These are phyloP conservation scores for Cryptococcus sp. DNA, from an alignment of 1,284 basidiomycete genomes.

Conservation along the genomic window DNA sequence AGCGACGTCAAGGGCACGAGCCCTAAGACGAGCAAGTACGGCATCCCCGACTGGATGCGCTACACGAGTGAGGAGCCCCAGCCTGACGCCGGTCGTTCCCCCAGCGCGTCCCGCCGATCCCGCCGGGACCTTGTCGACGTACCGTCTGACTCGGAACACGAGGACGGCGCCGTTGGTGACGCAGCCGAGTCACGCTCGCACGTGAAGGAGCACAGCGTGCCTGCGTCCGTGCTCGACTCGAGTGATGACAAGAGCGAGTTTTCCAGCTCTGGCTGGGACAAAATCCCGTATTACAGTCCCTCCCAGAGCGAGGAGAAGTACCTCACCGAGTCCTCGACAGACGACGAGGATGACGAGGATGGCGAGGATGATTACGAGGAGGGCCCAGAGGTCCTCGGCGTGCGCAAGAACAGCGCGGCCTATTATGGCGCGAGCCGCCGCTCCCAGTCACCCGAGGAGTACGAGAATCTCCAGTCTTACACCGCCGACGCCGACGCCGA, in stretches of 20 bases:
- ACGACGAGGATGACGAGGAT: conserved; percentile 11
- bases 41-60: conserved; percentile 19
- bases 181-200: background rate
- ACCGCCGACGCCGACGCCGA: background rate
- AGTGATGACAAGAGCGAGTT: conserved; percentile 3
- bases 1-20: background rate
- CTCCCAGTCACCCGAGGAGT: no score
- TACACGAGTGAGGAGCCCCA: conserved; percentile 14
- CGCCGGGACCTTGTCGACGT: background rate
- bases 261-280: conserved; percentile 2
- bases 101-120: background rate
- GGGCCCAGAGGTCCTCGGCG: conserved; percentile 11
- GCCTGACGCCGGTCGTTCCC: background rate
- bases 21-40: conserved; percentile 14
- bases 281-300: conserved; percentile 5
- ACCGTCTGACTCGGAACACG: background rate
- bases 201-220: background rate
- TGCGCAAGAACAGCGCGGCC: background rate
- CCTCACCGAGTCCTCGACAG: conserved; percentile 6
- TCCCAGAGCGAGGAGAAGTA: background rate
- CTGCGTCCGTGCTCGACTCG: background rate
- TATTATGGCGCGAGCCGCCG: background rate
- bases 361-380: conserved; percentile 5
- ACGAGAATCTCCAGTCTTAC: background rate
- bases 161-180: background rate